Percentiles rank a stretch among this genome's conserved stretches.
phyloP scores from a whole-genome alignment of 2,329 filamentous ascomycete species.

The Xylariaceae sp. region DNA sequence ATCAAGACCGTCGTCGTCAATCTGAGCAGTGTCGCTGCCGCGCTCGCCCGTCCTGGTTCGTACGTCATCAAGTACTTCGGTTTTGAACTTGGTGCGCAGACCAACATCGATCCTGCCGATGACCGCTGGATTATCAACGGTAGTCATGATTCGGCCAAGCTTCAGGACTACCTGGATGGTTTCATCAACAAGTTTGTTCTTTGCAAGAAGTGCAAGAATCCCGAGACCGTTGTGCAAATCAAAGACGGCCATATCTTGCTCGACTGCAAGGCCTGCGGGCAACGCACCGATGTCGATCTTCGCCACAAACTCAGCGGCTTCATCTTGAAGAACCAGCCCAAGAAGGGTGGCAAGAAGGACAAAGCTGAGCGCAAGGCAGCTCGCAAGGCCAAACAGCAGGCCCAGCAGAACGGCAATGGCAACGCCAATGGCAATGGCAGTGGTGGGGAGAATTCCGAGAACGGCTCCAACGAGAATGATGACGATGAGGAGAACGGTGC shows the following conservation, averaged over 20 bases:
- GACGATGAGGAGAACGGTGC: conserved; percentile 56
- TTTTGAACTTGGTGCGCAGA: conserved; percentile 97
- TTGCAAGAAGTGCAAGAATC: conserved; percentile 99
- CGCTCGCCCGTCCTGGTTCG: conserved; percentile 83
- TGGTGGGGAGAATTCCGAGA: conserved; percentile 60
- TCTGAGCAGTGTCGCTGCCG: conserved; percentile 85
- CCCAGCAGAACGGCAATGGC: conserved; percentile 47
- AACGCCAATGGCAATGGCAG: conserved; percentile 42
- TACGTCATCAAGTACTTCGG: conserved; percentile 99
- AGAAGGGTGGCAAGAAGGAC: conserved; percentile 92
- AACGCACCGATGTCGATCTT: conserved; percentile 84
- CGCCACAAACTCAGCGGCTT: conserved; percentile 95
- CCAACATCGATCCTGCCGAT: conserved; percentile 93
- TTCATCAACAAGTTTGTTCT: conserved; percentile 99
- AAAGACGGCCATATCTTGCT: conserved; percentile 88
- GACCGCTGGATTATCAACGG: conserved; percentile 99
- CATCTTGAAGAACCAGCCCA: conserved; percentile 91
- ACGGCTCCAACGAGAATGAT: conserved; percentile 50
- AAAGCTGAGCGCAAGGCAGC: conserved; percentile 84
- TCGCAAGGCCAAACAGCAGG: conserved; percentile 79
- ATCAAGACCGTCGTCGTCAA: conserved; percentile 99
- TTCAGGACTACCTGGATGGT: conserved; percentile 95
- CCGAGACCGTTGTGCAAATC: conserved; percentile 92
- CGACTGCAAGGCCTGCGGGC: conserved; percentile 98
- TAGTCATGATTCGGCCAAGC: conserved; percentile 87